A percentile compares a stretch with the other conserved stretches of the same genome.
Conservation (phyloP, 2,329 filamentous ascomycete species). For the Eutypa lata region DNA sequence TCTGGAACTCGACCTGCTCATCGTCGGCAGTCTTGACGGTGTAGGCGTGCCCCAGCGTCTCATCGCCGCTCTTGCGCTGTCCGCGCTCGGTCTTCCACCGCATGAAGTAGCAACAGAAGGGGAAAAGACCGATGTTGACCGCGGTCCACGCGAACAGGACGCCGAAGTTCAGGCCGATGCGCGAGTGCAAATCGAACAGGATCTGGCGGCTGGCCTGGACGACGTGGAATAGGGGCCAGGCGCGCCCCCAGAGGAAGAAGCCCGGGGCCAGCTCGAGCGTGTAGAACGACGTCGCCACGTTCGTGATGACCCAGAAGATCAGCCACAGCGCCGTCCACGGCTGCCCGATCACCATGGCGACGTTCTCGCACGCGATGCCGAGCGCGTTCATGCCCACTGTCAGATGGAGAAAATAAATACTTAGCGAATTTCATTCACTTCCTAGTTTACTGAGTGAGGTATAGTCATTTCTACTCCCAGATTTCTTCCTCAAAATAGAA, state of each 20-base stretch:
- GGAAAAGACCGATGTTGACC: conserved; percentile 52
- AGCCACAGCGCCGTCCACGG: conserved; percentile 61
- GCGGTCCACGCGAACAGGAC: conserved; percentile 57
- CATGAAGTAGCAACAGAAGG: conserved; percentile 42
- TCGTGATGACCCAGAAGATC: conserved; percentile 67
- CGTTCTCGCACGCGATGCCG: conserved; percentile 62
- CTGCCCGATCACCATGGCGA: conserved; percentile 58
- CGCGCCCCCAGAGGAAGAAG: conserved; percentile 63
- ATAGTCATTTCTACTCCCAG: no score
- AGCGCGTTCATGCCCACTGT: conserved; percentile 58
- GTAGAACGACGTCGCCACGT: conserved; percentile 60
- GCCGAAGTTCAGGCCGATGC: conserved; percentile 59
- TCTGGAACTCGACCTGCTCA: conserved; percentile 22
- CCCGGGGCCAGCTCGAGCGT: conserved; percentile 53
- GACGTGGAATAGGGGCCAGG: conserved; percentile 61
- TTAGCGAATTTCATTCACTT: no score
- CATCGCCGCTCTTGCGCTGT: conserved; percentile 18
- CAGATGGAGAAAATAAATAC: neutral
- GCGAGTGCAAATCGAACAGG: conserved; percentile 56
- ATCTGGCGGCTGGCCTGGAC: conserved; percentile 59
- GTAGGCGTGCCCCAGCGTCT: conserved; percentile 22
- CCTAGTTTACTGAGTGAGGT: no score
- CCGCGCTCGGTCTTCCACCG: conserved; percentile 35
- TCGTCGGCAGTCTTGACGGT: conserved; percentile 21
- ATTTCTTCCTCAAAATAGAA: no score